Conservation (phyloP, 2,329 filamentous ascomycete genomes). For the Colletotrichum liaoningense region DNA sequence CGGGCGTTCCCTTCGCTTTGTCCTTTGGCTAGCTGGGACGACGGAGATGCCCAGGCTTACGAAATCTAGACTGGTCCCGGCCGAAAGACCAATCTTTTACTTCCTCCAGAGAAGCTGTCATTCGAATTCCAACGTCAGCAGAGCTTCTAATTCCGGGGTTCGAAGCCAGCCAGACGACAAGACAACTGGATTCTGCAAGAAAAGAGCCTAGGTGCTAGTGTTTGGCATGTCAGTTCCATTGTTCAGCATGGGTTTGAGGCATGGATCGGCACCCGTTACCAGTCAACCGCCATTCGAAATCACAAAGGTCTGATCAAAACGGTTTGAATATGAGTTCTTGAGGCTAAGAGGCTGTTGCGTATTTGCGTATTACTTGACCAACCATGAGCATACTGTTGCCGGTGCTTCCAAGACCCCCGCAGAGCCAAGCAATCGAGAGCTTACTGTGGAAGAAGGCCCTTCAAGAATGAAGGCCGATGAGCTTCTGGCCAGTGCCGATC, state of each 20-base stretch:
- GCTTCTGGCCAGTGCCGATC: slow-evolving; percentile 34
- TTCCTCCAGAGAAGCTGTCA: background rate
- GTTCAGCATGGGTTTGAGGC: background rate
- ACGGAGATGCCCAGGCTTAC: slow-evolving; percentile 10
- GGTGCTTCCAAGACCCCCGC: slow-evolving; percentile 31
- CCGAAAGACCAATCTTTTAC: background rate
- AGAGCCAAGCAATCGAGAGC: slow-evolving; percentile 25
- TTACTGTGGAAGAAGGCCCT: background rate
- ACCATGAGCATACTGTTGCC: slow-evolving; percentile 1
- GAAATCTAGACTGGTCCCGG: slow-evolving; percentile 9
- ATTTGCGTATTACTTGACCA: background rate
- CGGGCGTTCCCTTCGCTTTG: slow-evolving; percentile 12
- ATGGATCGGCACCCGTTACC: background rate
- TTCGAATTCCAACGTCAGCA: background rate
- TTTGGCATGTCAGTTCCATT: background rate
- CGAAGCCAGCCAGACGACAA: background rate
- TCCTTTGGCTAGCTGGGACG: slow-evolving; percentile 21
- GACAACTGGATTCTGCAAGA: background rate
- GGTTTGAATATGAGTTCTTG: background rate
- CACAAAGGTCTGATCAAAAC: background rate
- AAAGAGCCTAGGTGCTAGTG: background rate
- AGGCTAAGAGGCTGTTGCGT: background rate
- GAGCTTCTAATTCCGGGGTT: background rate
- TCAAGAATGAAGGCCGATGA: slow-evolving; percentile 16
- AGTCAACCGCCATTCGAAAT: background rate